Evolutionary conservation across 2,329 filamentous ascomycete species (phyloP), one percentile per base, ranked within the genome.

Genomic region (Monosporascus sp.): DNA sequence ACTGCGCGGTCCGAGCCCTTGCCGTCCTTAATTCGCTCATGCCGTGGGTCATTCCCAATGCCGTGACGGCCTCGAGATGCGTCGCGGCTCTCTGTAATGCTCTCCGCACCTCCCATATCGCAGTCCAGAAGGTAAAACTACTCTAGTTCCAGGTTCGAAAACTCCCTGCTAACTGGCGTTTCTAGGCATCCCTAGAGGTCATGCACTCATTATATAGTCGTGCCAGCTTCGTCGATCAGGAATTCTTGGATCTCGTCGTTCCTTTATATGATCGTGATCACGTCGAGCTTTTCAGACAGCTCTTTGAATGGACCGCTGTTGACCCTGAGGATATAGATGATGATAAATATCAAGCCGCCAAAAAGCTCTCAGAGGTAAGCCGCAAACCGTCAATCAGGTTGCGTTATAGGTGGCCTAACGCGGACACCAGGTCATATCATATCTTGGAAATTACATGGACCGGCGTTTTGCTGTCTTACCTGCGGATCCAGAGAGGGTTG

Each of bases 311-410:
- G 88, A 89, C 90, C 5, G 72, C 84, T 11, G 85, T 93, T 44
- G 87, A 91, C 58, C 82, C 90, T 3, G 82, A 89, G 54, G 87
- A 96, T 61, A 84, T 96, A 54, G 89, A 97, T 60, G 90, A 96
- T 64, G 86, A 91, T 64, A 95, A 91, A 67, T 97, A 99, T 68
- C 84, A 90, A 51, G 84, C 97, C 60, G 85, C 89, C 41, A 97
- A 97, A 74, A 97, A 96, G 70, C 83, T 97, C 47, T 91, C 92
- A 1, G 94, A 99, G 81, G 89, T 91, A 78, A 59, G 73, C 22
- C 39, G 39, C 11, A 20, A 42, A 9, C 39, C 9, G 6, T 5
- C 39, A 24, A 34, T 47, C 47, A 7, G 47, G 37, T 31, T 37
- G 38, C 36, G 41, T 59, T 55, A 56, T 55, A 49, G 11, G 22